Percentiles rank a stretch among this genome's conserved stretches.
Evolutionary conservation across 495 filamentous ascomycete genomes (phyloP).

Genomic region (Trichoderma parareesei): DNA sequence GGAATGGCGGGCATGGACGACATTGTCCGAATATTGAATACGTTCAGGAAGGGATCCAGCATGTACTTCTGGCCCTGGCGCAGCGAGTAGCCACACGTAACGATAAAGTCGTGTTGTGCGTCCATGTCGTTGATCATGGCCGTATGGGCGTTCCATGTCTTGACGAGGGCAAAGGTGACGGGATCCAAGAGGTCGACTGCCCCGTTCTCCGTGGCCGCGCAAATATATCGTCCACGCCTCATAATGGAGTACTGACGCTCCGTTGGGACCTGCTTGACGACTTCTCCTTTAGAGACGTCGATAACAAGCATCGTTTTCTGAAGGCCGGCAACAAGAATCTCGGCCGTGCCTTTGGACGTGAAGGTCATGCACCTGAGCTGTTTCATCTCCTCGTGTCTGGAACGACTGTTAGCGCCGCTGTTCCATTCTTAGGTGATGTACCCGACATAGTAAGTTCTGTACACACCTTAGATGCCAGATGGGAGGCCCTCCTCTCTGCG

Average conservation of each 20-base stretch:
- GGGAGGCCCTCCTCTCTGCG: conserved; percentile 66
- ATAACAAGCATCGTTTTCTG: conserved; percentile 84
- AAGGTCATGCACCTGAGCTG: conserved; percentile 91
- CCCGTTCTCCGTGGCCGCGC: conserved; percentile 79
- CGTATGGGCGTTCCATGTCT: conserved; percentile 79
- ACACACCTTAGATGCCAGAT: conserved; percentile 74
- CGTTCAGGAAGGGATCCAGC: conserved; percentile 84
- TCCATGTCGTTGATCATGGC: conserved; percentile 91
- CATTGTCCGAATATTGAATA: conserved; percentile 87
- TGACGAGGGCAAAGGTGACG: conserved; percentile 63
- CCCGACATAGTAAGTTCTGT: background rate
- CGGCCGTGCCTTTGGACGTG: conserved; percentile 68
- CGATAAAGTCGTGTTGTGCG: conserved; percentile 78
- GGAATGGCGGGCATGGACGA: conserved; percentile 78
- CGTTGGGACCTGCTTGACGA: conserved; percentile 65
- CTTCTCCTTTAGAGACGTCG: conserved; percentile 75
- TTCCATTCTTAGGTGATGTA: too few species aligned
- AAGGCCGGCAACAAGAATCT: conserved; percentile 79
- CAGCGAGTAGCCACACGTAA: conserved; percentile 89
- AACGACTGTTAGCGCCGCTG: conserved; percentile 4
- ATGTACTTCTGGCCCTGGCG: conserved; percentile 51
- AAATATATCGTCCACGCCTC: conserved; percentile 83
- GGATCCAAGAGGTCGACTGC: conserved; percentile 80
- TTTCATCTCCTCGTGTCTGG: conserved; percentile 63
- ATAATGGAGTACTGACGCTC: conserved; percentile 78